Base-by-base conservation (phyloP, 1,284 basidiomycete genomes). In the Athelia psychrophila region DNA sequence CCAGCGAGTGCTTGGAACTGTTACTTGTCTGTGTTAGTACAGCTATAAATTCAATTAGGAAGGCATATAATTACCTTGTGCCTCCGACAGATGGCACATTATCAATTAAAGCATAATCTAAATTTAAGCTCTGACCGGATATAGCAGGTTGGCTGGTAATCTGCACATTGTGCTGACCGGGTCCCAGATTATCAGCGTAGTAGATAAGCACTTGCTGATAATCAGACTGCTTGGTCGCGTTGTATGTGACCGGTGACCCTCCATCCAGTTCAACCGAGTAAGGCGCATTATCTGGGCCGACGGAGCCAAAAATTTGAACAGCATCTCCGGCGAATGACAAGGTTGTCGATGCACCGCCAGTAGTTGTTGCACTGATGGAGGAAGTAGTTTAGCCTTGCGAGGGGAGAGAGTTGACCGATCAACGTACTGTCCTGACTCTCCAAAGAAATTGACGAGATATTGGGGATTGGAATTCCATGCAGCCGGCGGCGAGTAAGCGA, bases 341-440 rank as follows among this genome's bases (percentile, higher is more conserved):
- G 6, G 38, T 42, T 6, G 55, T 57, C 47, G 38, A 53, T 49
- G 44, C 30, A 42, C 35, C 44, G 52, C 35, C 38, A 51, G 47
- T 49, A 51, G 32, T 46, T 51, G 18, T 3, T 53, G 24, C 35
- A 50, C 52, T 52, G 53, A 30, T 24, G 55, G 27, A 68, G 57
- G 40, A 50, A 55, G 25, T 36, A 60, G 54, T 51, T 58, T 19
- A 45, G 60, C 60, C 18, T 57, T 54, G 44, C 55, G 57, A 20
- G 48, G 49, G 19, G 62, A 59, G n/a, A 51, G 57, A 23, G 58
- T 46, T 24, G 15, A 24, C 30, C 16, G 38, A 44, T 27, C 32
- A 9, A 64, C 70, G 50, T 48, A 72, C 70, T 71, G 69, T 48
- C 69, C 70, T 38, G 69, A 63, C 32, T 67, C 64, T 10, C 68